These are phyloP conservation scores for Cucurbitaria berberidis DNA, from an alignment of 2,329 filamentous ascomycete genomes.

Conservation along the genomic window DNA sequence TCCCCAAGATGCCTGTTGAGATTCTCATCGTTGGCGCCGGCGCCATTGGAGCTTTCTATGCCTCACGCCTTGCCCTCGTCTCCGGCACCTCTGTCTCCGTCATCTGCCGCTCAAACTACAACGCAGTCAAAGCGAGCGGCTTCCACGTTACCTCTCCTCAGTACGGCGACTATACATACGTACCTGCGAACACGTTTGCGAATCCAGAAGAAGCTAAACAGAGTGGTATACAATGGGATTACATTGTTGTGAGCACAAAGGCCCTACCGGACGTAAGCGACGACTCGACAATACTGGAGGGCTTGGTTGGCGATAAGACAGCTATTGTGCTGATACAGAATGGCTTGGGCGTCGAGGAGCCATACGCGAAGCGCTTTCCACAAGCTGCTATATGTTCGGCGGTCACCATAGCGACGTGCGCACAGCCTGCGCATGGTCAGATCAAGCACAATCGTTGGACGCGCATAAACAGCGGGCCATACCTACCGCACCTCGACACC, in stretches of 20 bases:
- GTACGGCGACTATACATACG: slow-evolving; percentile 72
- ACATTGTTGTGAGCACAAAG: slow-evolving; percentile 73
- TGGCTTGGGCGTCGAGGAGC: slow-evolving; percentile 72
- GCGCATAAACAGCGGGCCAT: slow-evolving; percentile 71
- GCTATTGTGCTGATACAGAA: slow-evolving; percentile 73
- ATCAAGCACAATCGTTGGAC: slow-evolving; percentile 78
- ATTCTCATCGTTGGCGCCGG: slow-evolving; percentile 73
- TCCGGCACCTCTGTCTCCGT: slow-evolving; percentile 67
- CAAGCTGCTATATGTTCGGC: slow-evolving; percentile 67
- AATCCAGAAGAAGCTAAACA: slow-evolving; percentile 63
- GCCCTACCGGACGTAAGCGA: slow-evolving; percentile 70
- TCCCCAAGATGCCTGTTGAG: slow-evolving; percentile 51
- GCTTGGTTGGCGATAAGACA: slow-evolving; percentile 61
- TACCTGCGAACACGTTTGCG: slow-evolving; percentile 66
- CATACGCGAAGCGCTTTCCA: slow-evolving; percentile 69
- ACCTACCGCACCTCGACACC: slow-evolving; percentile 58
- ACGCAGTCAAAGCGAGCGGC: slow-evolving; percentile 64
- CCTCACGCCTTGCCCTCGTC: slow-evolving; percentile 68
- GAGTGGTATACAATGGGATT: slow-evolving; percentile 63
- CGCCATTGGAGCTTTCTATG: slow-evolving; percentile 76
- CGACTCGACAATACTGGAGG: slow-evolving; percentile 66
- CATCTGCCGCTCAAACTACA: slow-evolving; percentile 76
- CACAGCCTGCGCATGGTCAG: slow-evolving; percentile 66
- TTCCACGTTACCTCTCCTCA: slow-evolving; percentile 69
- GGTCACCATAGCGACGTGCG: slow-evolving; percentile 72